Evolutionary conservation across 495 filamentous ascomycete genomes (phyloP).

Genomic region (Tricharina praecox): DNA sequence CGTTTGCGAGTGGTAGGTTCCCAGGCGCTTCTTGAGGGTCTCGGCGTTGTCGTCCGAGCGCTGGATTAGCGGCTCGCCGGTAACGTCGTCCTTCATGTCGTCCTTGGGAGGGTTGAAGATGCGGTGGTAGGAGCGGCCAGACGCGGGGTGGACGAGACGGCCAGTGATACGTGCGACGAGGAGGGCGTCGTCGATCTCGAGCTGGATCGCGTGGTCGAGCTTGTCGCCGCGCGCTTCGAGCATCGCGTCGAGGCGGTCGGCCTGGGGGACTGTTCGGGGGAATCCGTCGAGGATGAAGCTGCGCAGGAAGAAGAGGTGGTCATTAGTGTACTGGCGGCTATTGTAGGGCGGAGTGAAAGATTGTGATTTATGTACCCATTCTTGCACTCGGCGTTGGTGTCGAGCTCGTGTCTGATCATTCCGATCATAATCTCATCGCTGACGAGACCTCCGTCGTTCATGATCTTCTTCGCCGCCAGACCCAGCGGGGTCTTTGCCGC

Average conservation of each 20-base stretch:
- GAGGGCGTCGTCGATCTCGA: constrained; percentile 88
- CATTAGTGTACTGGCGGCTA: too few relatives aligned
- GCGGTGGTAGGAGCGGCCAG: constrained; percentile 90
- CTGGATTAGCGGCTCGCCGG: constrained; percentile 92
- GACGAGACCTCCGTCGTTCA: constrained; percentile 94
- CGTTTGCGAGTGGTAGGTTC: constrained; percentile 89
- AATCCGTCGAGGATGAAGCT: constrained; percentile 99
- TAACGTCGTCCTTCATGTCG: constrained; percentile 87
- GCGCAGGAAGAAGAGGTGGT: too few relatives aligned
- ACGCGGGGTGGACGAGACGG: constrained; percentile 83
- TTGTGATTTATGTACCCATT: constrained; percentile 52
- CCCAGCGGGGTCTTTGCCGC: constrained; percentile 93
- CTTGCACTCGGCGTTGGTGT: constrained; percentile 86
- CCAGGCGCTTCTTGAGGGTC: constrained; percentile 86
- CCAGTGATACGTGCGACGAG: constrained; percentile 93
- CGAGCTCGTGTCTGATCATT: constrained; percentile 96
- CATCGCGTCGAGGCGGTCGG: constrained; percentile 88
- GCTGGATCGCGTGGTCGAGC: constrained; percentile 84
- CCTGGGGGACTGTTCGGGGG: constrained; percentile 88
- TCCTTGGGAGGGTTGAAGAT: constrained; percentile 97
- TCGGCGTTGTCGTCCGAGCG: constrained; percentile 94
- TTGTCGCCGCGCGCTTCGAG: constrained; percentile 52
- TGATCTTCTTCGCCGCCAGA: constrained; percentile 98
- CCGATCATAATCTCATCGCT: constrained; percentile 98
- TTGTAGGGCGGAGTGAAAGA: too few relatives aligned